A percentile compares a stretch with the other conserved stretches of the same genome.
phyloP scores from a whole-genome alignment of 1,139 yeast species.

The Meyerozyma sp. region DNA sequence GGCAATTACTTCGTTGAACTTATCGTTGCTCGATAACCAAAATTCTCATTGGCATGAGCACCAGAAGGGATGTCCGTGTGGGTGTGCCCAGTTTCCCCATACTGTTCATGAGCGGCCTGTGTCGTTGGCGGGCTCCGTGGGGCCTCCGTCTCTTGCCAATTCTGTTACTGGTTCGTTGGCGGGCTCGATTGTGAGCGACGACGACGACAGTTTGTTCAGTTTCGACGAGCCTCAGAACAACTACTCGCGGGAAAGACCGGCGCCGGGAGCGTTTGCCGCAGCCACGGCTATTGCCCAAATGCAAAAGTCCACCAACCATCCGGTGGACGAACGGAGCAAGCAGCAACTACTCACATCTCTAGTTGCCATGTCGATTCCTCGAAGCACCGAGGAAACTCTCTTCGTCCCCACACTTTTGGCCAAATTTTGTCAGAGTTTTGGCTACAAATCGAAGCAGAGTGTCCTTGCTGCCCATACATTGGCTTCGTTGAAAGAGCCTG shows the following conservation, averaged over 20 bases:
- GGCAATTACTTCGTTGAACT: conserved; percentile 8
- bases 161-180: conserved; percentile 34
- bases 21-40: conserved; percentile 5
- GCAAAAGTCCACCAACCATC: conserved; percentile 29
- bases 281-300: conserved; percentile 61
- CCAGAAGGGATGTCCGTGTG: conserved; percentile 52
- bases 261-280: conserved; percentile 74
- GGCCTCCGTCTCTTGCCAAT: conserved; percentile 9
- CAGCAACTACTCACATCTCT: conserved; percentile 55
- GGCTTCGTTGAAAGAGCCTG: conserved; percentile 55
- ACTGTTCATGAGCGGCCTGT: conserved; percentile 60
- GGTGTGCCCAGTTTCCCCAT: conserved; percentile 49
- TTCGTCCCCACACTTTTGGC: conserved; percentile 69
- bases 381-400: conserved; percentile 72
- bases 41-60: conserved; percentile 19
- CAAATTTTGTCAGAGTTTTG: conserved; percentile 61
- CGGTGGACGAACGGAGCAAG: conserved; percentile 31
- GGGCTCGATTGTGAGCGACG: conserved; percentile 31
- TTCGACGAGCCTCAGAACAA: conserved; percentile 18
- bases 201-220: conserved; percentile 27
- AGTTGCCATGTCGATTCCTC: conserved; percentile 68
- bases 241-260: conserved; percentile 41
- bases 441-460: conserved; percentile 65
- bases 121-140: conserved; percentile 52
- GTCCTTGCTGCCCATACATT: conserved; percentile 63